phyloP scores from a whole-genome alignment of 352 stramenopile species.

The Phytophthora meadii region DNA sequence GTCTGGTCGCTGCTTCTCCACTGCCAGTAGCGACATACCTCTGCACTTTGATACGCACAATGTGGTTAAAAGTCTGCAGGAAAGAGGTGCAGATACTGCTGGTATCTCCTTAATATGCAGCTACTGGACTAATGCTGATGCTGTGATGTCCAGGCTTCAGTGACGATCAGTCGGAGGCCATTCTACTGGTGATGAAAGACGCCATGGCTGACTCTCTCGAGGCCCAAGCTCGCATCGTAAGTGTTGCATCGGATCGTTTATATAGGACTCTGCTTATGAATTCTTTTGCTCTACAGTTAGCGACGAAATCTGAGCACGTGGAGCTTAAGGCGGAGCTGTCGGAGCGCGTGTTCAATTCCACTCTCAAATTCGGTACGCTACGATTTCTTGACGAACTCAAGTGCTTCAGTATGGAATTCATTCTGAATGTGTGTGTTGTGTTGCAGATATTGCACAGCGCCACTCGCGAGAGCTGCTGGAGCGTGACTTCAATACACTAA shows the following conservation, averaged over 20 bases:
- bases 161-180: slow-evolving; percentile 71
- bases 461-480: slow-evolving; percentile 89
- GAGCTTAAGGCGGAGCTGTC: slow-evolving; percentile 88
- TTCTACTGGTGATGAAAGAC: slow-evolving; percentile 84
- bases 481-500: slow-evolving; percentile 90
- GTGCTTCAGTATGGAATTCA: too few species aligned
- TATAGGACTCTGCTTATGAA: not conserved
- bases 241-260: slow-evolving; percentile 16
- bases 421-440: not conserved
- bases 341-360: slow-evolving; percentile 90
- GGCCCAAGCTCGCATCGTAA: slow-evolving; percentile 71
- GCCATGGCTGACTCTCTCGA: slow-evolving; percentile 83
- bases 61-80: slow-evolving; percentile 80
- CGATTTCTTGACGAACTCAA: not conserved
- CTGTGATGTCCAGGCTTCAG: slow-evolving; percentile 60
- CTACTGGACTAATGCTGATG: slow-evolving; percentile 1
- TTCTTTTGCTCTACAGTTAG: slow-evolving; percentile 50
- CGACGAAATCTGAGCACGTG: slow-evolving; percentile 88
- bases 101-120: not conserved
- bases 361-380: slow-evolving; percentile 84
- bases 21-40: slow-evolving; percentile 19
- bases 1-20: slow-evolving; percentile 29
- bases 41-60: slow-evolving; percentile 62
- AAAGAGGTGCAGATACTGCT: slow-evolving; percentile 53
- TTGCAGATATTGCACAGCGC: slow-evolving; percentile 85